A percentile compares a stretch with the other conserved stretches of the same genome.
Evolutionary conservation across 345 rosid species (phyloP).

Genomic region (Aethionema arabicum): DNA sequence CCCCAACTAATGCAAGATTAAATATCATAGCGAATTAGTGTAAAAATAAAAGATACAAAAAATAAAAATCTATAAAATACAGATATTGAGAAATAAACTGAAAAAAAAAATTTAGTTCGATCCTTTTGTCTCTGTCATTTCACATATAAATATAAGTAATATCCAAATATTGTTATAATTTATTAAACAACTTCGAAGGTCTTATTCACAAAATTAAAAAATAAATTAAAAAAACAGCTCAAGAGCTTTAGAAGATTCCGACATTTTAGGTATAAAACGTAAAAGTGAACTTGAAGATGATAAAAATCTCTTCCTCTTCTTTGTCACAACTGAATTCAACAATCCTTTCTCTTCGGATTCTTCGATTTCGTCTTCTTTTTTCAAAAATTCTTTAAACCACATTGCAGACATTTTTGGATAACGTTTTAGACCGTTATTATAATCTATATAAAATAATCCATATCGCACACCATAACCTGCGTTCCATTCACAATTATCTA

Average conservation of each 20-base stretch:
- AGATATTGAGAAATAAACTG: too few relatives aligned
- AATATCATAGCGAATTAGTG: too few relatives aligned
- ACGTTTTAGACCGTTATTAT: constrained; percentile 49
- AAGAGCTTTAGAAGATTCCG: constrained; percentile 31
- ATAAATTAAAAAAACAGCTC: constrained; percentile 21
- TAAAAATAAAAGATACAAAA: too few relatives aligned
- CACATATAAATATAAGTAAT: too few relatives aligned
- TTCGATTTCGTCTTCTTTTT: constrained; percentile 19
- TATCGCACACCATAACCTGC: constrained; percentile 49
- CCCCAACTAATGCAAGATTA: too few relatives aligned
- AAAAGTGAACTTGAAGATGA: constrained; percentile 22
- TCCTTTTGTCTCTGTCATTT: too few relatives aligned
- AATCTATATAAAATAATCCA: constrained; percentile 53
- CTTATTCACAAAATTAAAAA: background rate
- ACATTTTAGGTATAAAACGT: constrained; percentile 21
- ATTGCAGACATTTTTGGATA: constrained; percentile 55
- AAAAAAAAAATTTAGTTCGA: too few relatives aligned
- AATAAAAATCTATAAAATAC: too few relatives aligned
- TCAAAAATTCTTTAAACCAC: constrained; percentile 55
- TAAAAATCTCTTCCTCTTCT: constrained; percentile 32
- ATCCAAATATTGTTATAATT: too few relatives aligned
- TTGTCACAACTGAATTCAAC: background rate
- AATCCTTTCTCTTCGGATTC: constrained; percentile 20
- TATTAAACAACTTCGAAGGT: background rate
- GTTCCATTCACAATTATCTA: constrained; percentile 60